phyloP scores from a whole-genome alignment of 2,329 filamentous ascomycete species.

The Tothia fuscella region DNA sequence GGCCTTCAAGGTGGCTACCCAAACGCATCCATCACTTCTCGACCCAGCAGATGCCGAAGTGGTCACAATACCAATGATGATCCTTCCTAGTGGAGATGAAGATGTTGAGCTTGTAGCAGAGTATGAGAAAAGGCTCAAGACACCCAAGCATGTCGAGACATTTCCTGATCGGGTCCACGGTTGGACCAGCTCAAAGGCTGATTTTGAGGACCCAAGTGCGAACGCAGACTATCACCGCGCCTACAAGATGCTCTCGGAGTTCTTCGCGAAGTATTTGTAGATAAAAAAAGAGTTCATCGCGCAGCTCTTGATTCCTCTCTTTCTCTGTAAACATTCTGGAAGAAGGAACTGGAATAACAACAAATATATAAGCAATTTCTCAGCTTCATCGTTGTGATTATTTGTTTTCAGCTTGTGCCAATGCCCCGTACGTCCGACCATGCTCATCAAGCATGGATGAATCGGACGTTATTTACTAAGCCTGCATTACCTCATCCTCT shows the following conservation, averaged over 20 bases:
- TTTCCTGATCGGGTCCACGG: slow-evolving; percentile 5
- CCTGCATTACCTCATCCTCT: too few species aligned
- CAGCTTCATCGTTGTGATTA: too few species aligned
- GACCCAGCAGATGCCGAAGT: background rate
- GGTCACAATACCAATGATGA: slow-evolving; percentile 3
- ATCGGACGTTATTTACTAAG: too few species aligned
- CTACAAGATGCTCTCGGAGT: background rate
- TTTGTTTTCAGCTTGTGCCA: too few species aligned
- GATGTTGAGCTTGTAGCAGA: background rate
- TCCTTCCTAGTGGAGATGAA: slow-evolving; percentile 6
- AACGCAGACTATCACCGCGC: background rate
- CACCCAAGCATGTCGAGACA: slow-evolving; percentile 4
- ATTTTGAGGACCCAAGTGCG: background rate
- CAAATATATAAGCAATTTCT: too few species aligned
- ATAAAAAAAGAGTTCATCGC: too few species aligned
- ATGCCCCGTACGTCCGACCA: too few species aligned
- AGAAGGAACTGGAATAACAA: too few species aligned
- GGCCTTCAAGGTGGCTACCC: slow-evolving; percentile 4
- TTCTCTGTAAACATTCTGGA: too few species aligned
- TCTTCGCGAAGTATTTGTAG: slow-evolving; percentile 1
- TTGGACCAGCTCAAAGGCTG: slow-evolving; percentile 6
- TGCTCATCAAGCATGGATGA: too few species aligned
- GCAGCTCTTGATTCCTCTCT: too few species aligned
- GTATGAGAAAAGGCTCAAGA: slow-evolving; percentile 1
- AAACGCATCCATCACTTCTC: slow-evolving; percentile 5